A percentile compares a stretch with the other conserved stretches of the same genome.
phyloP scores from a whole-genome alignment of 345 rosid genomes.

The Cochlearia excelsa region DNA sequence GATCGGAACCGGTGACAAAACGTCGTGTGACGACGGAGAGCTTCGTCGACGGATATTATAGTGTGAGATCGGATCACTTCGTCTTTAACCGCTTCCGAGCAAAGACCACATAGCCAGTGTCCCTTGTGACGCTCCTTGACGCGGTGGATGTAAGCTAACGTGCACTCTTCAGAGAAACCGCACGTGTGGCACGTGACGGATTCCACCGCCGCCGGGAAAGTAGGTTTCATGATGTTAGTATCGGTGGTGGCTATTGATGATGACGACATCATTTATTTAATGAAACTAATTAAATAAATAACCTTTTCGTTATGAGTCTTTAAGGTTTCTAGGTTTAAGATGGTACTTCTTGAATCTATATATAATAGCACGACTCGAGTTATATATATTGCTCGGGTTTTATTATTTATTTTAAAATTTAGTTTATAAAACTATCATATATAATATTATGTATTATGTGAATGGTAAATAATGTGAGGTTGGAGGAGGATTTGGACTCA shows the following conservation, averaged over 20 bases:
- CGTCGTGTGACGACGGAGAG: slow-evolving; percentile 55
- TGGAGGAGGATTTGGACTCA: slow-evolving; percentile 34
- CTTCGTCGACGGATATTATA: slow-evolving; percentile 48
- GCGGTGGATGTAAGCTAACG: slow-evolving; percentile 49
- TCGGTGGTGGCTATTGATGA: slow-evolving; percentile 26
- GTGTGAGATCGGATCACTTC: slow-evolving; percentile 44
- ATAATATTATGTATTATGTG: slow-evolving; percentile 19
- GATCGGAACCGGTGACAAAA: slow-evolving; percentile 50
- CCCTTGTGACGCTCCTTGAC: slow-evolving; percentile 57
- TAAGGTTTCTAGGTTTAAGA: slow-evolving; percentile 25
- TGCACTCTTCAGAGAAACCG: slow-evolving; percentile 70
- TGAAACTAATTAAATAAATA: not conserved
- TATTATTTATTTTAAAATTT: not conserved
- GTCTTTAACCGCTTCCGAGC: slow-evolving; percentile 67
- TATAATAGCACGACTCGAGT: slow-evolving; percentile 16
- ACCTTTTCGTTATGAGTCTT: slow-evolving; percentile 5
- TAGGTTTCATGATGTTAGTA: slow-evolving; percentile 10
- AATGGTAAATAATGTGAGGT: slow-evolving; percentile 35
- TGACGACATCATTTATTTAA: not conserved
- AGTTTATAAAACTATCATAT: not conserved
- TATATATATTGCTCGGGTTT: slow-evolving; percentile 14
- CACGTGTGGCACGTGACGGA: slow-evolving; percentile 65
- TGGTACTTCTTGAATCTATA: slow-evolving; percentile 28
- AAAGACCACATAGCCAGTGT: slow-evolving; percentile 75
- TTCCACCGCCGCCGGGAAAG: slow-evolving; percentile 30